Percentiles rank a stretch among this genome's conserved stretches.
phyloP scores from a whole-genome alignment of 2,329 filamentous ascomycete species.

The Zymoseptoria passerinii region DNA sequence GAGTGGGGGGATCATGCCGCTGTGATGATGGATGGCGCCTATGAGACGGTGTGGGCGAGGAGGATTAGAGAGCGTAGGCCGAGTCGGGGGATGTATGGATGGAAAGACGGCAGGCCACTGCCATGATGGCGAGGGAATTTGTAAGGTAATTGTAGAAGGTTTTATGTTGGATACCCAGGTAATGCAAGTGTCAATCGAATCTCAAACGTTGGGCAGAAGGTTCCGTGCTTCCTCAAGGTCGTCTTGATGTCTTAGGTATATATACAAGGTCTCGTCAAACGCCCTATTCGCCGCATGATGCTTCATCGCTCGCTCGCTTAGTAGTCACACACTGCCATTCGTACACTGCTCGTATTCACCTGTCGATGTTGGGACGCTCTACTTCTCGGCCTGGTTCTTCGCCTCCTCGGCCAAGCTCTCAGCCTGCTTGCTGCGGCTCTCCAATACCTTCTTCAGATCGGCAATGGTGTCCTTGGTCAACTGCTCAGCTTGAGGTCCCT shows the following conservation, averaged over 20 bases:
- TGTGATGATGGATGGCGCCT: too few species aligned
- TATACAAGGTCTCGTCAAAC: background rate
- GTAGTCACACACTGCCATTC: background rate
- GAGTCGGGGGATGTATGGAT: too few species aligned
- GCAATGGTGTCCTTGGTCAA: constrained; percentile 60
- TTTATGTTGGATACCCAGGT: too few species aligned
- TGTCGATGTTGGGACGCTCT: background rate
- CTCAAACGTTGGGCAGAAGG: too few species aligned
- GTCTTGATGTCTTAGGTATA: background rate
- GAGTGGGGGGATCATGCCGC: too few species aligned
- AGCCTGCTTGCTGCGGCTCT: constrained; percentile 50
- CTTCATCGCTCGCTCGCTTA: background rate
- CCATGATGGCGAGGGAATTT: too few species aligned
- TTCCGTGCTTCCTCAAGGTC: background rate
- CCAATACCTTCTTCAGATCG: constrained; percentile 56
- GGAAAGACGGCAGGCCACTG: too few species aligned
- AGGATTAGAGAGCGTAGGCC: too few species aligned
- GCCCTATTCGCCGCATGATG: background rate
- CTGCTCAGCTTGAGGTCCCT: constrained; percentile 61
- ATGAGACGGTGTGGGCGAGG: too few species aligned
- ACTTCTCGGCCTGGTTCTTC: constrained; percentile 32
- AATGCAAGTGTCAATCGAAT: too few species aligned
- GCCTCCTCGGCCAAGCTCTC: constrained; percentile 52
- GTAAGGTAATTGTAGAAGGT: too few species aligned
- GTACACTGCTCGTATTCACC: background rate